Evolutionary conservation across 306 rosid genomes (phyloP).

Genomic region (Cucurbita ficifolia): DNA sequence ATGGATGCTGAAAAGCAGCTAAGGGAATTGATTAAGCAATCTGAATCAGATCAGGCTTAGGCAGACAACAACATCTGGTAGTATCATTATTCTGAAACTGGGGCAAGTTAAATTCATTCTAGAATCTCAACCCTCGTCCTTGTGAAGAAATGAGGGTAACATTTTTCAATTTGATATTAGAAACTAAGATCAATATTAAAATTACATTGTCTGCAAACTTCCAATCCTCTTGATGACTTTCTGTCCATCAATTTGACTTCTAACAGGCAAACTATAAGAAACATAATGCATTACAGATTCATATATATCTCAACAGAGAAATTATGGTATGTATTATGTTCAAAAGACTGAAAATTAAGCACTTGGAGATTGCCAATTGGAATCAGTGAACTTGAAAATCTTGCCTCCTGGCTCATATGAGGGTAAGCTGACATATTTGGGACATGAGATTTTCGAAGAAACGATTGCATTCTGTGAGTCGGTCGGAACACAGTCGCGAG

Average conservation of each 20-base stretch:
- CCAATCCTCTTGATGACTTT: neutral
- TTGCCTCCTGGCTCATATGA: slow-evolving; percentile 27
- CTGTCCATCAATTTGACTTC: neutral
- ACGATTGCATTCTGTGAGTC: slow-evolving; percentile 26
- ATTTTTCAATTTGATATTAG: neutral
- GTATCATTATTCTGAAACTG: too few species aligned
- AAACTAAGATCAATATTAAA: neutral
- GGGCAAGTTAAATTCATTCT: too few species aligned
- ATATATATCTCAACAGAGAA: neutral
- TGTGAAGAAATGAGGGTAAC: too few species aligned
- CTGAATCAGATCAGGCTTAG: neutral
- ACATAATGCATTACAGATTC: neutral
- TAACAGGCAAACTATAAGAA: neutral
- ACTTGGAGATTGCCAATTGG: neutral
- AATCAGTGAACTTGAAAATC: neutral
- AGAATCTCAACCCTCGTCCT: too few species aligned
- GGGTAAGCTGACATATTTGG: slow-evolving; percentile 64
- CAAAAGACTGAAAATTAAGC: neutral
- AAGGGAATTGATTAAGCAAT: slow-evolving; percentile 3
- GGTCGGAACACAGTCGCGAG: slow-evolving; percentile 49
- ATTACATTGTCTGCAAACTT: neutral
- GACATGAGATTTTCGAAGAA: slow-evolving; percentile 51
- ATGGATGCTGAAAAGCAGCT: slow-evolving; percentile 44
- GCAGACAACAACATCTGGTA: neutral
- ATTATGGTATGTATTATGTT: neutral